These are phyloP conservation scores for Teratosphaeria zuluensis DNA, from an alignment of 2,329 filamentous ascomycete species.

Conservation along the genomic window DNA sequence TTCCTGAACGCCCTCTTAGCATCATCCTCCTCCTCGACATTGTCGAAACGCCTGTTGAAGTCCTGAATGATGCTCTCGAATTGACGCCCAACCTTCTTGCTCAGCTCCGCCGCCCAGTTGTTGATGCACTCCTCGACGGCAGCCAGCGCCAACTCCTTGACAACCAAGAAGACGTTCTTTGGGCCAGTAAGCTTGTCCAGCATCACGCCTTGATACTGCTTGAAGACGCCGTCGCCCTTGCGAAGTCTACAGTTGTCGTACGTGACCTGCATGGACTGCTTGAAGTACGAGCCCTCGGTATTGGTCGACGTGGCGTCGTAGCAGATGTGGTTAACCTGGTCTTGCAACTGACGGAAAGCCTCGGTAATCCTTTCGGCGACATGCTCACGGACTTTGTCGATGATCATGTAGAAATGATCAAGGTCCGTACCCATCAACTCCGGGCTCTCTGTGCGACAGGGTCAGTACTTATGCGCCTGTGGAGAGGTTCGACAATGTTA, in stretches of 20 bases:
- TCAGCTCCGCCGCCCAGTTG: not conserved
- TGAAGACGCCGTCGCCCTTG: not conserved
- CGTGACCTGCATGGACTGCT: not conserved
- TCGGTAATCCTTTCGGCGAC: not conserved
- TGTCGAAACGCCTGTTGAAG: not conserved
- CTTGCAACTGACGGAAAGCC: not conserved
- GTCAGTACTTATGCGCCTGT: not conserved
- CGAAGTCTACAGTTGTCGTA: not conserved
- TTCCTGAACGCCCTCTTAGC: not conserved
- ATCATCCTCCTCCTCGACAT: not conserved
- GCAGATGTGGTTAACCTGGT: not conserved
- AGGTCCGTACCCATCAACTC: not conserved
- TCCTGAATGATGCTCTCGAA: not conserved
- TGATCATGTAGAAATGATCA: not conserved
- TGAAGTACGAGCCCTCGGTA: not conserved
- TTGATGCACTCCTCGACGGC: not conserved
- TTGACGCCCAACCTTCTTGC: not conserved
- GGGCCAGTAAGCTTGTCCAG: not conserved
- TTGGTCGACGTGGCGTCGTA: not conserved
- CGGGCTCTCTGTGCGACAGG: not conserved
- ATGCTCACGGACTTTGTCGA: not conserved
- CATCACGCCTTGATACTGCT: not conserved
- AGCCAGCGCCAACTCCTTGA: not conserved
- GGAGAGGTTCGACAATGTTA: not conserved
- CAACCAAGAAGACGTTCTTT: slow-evolving; percentile 1